These are phyloP conservation scores for Ramaria rubella DNA, from an alignment of 768 basidiomycete species.

Conservation along the genomic window DNA sequence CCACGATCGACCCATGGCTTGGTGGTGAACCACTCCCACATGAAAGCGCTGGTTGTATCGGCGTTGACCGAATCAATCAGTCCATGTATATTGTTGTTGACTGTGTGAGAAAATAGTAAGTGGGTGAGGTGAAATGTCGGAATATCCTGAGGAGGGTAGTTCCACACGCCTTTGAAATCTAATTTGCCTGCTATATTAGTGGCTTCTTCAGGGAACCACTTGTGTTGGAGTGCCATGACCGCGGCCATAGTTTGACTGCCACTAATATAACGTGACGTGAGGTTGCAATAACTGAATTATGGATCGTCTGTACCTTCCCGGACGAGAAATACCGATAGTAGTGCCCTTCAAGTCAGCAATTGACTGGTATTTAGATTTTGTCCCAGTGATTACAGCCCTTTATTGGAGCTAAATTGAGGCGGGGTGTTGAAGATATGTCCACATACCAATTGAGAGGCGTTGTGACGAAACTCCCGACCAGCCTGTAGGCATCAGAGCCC, in stretches of 20 bases:
- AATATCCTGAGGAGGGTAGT: conserved; percentile 3
- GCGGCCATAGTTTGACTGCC: conserved; percentile 95
- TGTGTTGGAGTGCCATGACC: conserved; percentile 85
- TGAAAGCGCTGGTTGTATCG: conserved; percentile 81
- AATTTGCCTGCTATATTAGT: conserved; percentile 27
- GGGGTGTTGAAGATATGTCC: background rate
- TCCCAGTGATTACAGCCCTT: conserved; percentile 93
- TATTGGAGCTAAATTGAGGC: background rate
- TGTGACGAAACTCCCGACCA: conserved; percentile 87
- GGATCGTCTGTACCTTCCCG: conserved; percentile 55
- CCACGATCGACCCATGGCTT: conserved; percentile 76
- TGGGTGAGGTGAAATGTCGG: background rate
- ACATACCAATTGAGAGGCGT: conserved; percentile 81
- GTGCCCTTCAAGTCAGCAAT: conserved; percentile 75
- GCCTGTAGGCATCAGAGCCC: conserved; percentile 79
- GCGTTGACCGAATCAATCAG: conserved; percentile 85
- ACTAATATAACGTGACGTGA: conserved; percentile 28
- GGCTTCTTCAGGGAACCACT: conserved; percentile 53
- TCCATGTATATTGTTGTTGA: conserved; percentile 75
- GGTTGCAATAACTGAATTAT: background rate
- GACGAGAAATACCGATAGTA: conserved; percentile 81
- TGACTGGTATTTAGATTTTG: conserved; percentile 57
- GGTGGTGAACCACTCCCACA: conserved; percentile 94
- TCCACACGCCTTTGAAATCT: conserved; percentile 58
- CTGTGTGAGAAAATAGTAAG: conserved; percentile 34